Evolutionary conservation across 495 filamentous ascomycete species (phyloP), one percentile per base, ranked within the genome.

Genomic region (Letharia lupina): DNA sequence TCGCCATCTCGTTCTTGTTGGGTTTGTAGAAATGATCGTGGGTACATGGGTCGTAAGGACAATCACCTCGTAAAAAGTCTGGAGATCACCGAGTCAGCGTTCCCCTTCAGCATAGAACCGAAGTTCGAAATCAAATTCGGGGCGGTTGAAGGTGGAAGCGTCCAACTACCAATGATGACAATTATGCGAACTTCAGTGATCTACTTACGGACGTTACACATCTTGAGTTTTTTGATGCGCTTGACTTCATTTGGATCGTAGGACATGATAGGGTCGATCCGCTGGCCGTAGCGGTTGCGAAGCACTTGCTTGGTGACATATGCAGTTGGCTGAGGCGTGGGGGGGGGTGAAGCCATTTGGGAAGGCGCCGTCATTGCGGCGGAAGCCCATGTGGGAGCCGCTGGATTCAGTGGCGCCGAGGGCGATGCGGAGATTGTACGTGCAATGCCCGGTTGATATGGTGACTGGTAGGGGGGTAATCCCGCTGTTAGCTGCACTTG

Each of bases 1-100:
- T 86, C 35, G 82, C 80, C 70, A 86, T 77, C 70, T 95, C 90
- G 39, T 83, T 81, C 65, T 82, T 80, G 15, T 81, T 86, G 35
- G 89, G 81, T 69, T 86, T 87, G 75, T 89, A 87, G 45, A 85
- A 77, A 75, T 95, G 91, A 64, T 86, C 84, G 71, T 94, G 91
- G 54, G 83, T 83, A 75, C 91, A 96, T 16, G 83, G 81, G 35
- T 86, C 82, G 64, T 86, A 88, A 44, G 84, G 81, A 71, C 91
- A 95, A 56, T 87, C 87, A 2, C 85, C 84, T 40, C 90, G 83
- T 39, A 96, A 78, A 74, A 87, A 93, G 42, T 65, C 52, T 56
- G 18, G 50, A 13, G 28, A 10, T 56, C 18, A 15, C 52, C 52
- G 52, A 18, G 52, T 56, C 52, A 56, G 52, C 31, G 52, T 35